Base-by-base conservation (phyloP, 2,329 filamentous ascomycete species). In the Monilinia vaccinii-corymbosi region DNA sequence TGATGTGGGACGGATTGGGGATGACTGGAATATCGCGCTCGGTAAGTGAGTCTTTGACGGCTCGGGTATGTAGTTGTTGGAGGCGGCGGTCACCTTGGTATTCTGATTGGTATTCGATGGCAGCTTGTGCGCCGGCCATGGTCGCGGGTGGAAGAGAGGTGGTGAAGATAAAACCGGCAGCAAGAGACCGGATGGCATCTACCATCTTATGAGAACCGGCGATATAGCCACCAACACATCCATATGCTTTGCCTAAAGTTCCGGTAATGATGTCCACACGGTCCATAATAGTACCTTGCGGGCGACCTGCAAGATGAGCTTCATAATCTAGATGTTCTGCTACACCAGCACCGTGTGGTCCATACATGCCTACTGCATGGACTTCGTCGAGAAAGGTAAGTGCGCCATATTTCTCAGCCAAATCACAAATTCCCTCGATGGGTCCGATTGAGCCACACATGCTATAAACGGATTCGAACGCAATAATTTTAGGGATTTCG, bases 331-430 rank as follows among this genome's bases (percentile, higher is more conserved):
- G 85, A 74, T 99, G 94, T 77, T 99, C 94, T 38, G 94, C 94
- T 48, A 99, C 94, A 75, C 94, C 94, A 61, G 92, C 94, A 64
- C 94, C 94, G 70, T 90, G 85, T 72, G 94, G 92, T 71, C 94
- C 94, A 75, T 99, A 99, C 94, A 99, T 97, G 72, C 94, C 94
- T 25, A 99, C 94, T 48, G 94, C 94, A 77, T 99, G 94, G 63
- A 99, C 94, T 83, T 99, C 94, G 73, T 99, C 94, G 72, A 97
- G 80, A 75, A 99, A 99, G 69, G 94, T 99, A 65, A 99, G 86
- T 44, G 94, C 94, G 61, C 94, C 94, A 73, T 99, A 99, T 78
- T 96, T 97, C 64, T 97, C 92, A 11, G 94, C 93, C 58, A 99
- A 78, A 72, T 99, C 91, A 73, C 93, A 97, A 64, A 99, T 97